Evolutionary conservation across 1,284 basidiomycete species (phyloP).

Genomic region (Hortiboletus rubellus): DNA sequence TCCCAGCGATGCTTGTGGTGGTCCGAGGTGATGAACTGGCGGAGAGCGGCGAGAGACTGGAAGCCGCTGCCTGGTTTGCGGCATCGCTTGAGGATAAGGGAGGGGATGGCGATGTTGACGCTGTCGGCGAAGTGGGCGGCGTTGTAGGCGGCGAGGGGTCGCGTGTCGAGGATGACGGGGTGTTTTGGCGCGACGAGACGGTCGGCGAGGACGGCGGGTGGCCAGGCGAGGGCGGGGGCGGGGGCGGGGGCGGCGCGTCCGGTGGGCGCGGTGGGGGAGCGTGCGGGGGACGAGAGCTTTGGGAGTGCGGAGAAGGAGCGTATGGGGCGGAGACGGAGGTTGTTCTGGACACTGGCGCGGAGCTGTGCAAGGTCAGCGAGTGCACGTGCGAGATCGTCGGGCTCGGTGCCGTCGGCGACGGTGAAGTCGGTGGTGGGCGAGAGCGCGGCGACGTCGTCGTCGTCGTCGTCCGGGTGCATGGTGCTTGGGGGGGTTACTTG

Average conservation of each 20-base stretch:
- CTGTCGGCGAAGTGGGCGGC: conserved; percentile 63
- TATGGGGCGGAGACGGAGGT: conserved; percentile 73
- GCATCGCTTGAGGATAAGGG: conserved; percentile 83
- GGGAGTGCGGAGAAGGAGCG: conserved; percentile 52
- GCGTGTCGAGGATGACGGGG: conserved; percentile 78
- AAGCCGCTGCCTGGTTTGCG: conserved; percentile 65
- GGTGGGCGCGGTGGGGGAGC: conserved; percentile 39
- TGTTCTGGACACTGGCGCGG: conserved; percentile 67
- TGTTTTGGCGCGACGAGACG: conserved; percentile 52
- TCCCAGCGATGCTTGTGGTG: conserved; percentile 65
- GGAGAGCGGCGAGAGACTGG: conserved; percentile 63
- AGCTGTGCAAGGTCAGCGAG: conserved; percentile 65
- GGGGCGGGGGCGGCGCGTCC: conserved; percentile 28
- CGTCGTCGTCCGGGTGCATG: conserved; percentile 23
- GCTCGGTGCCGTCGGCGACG: conserved; percentile 30
- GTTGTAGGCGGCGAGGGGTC: conserved; percentile 65
- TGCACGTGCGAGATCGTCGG: conserved; percentile 60
- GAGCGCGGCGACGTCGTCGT: conserved; percentile 27
- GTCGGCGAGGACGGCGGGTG: conserved; percentile 48
- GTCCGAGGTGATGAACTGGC: conserved; percentile 77
- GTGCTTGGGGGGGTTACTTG: conserved; percentile 22
- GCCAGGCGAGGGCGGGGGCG: conserved; percentile 35
- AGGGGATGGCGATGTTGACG: conserved; percentile 81
- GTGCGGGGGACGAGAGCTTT: conserved; percentile 28
- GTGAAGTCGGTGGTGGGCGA: conserved; percentile 27